A percentile compares a stretch with the other conserved stretches of the same genome.
These are phyloP conservation scores for Rhodomyrtus psidioides DNA, from an alignment of 441 rosid species.

Conservation along the genomic window DNA sequence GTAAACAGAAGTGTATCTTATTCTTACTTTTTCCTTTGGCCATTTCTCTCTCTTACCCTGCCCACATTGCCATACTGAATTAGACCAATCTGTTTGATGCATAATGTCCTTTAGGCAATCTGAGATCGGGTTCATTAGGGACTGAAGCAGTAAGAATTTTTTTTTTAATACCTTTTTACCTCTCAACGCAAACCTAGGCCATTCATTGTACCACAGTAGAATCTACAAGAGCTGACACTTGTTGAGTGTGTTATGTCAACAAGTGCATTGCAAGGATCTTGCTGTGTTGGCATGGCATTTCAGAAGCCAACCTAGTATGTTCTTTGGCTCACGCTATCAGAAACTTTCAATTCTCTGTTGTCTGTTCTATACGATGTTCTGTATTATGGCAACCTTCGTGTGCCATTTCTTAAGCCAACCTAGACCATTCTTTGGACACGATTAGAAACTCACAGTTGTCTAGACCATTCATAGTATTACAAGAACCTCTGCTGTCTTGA, in stretches of 20 bases:
- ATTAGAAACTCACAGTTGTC: not conserved
- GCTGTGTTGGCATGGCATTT: not conserved
- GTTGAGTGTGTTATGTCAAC: not conserved
- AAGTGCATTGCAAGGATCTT: not conserved
- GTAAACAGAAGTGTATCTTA: not conserved
- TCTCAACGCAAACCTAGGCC: not conserved
- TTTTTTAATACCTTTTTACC: not conserved
- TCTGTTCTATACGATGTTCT: not conserved
- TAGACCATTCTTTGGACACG: not conserved
- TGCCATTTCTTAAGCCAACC: not conserved
- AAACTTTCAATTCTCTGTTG: not conserved
- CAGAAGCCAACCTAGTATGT: not conserved
- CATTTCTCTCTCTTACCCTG: not conserved
- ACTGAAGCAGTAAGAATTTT: not conserved
- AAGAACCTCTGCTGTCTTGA: not conserved
- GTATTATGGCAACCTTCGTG: not conserved
- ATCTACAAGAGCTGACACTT: not conserved
- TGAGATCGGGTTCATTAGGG: not conserved
- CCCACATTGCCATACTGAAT: not conserved
- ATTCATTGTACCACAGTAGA: not conserved
- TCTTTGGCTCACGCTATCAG: not conserved
- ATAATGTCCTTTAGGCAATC: not conserved
- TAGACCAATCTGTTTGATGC: not conserved
- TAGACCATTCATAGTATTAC: not conserved
- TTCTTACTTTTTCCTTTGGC: not conserved